Evolutionary conservation across 2,329 filamentous ascomycete genomes (phyloP).

Genomic region (Chrysoporthe puriensis): DNA sequence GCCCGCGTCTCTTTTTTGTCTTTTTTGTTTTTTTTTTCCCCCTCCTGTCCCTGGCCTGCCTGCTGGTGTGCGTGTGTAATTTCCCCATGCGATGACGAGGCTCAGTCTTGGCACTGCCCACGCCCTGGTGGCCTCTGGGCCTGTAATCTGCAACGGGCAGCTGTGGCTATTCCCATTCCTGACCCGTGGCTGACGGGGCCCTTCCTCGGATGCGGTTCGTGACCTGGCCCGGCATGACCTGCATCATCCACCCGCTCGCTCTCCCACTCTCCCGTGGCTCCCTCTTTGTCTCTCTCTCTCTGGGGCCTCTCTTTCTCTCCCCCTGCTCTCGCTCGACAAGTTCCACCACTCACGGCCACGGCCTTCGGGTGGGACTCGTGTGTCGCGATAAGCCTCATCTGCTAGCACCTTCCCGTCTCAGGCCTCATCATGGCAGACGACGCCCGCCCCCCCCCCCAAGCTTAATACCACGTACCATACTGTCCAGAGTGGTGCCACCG

Average conservation of each 20-base stretch:
- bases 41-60: background rate
- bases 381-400: slow-evolving; percentile 5
- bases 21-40: background rate
- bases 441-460: background rate
- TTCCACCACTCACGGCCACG: background rate
- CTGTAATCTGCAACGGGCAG: background rate
- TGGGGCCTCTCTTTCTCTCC: background rate
- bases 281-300: too few species aligned
- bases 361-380: background rate
- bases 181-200: background rate
- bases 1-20: background rate
- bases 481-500: background rate
- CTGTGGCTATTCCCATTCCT: background rate
- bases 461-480: background rate
- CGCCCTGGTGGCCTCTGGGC: background rate
- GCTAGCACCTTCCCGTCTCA: slow-evolving; percentile 6
- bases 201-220: background rate
- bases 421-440: background rate
- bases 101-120: slow-evolving; percentile 26
- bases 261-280: too few species aligned
- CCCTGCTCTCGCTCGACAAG: background rate
- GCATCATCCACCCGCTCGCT: background rate
- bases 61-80: background rate
- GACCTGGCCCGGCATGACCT: background rate
- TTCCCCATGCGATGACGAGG: slow-evolving; percentile 24